Evolutionary conservation across 164 flowering plant genomes (phyloP), one percentile per base, ranked within the genome.

Genomic region (Brasenia schreberi): DNA sequence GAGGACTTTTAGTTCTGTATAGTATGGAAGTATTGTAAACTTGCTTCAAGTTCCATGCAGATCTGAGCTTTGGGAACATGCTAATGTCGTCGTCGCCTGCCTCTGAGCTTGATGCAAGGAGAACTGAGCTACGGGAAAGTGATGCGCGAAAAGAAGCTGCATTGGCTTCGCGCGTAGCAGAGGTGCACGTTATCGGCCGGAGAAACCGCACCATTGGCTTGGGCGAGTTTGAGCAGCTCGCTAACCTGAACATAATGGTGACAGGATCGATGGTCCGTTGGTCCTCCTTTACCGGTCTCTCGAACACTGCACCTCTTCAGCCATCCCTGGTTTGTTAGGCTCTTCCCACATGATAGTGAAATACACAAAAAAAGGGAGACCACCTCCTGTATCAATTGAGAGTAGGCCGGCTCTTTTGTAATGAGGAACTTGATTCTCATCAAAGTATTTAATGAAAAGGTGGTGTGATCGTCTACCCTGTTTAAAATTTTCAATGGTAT

Each of bases 211-310:
- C 98, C 0, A 92, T 89, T 64, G 91, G 98, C 5, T 79, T 82
- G 17, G 92, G 94, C 52, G 97, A 89, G 81, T 67, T 80, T 61
- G 88, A 83, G 64, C 96, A 85, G 66, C 74, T 92, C 11, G 53
- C 11, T 12, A 45, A 45, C 53, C 53, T 45, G 33, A 82, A 87
- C 77, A 75, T 87, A 42, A 75, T 85, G 70, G 90, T 83, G 62
- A 82, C 87, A 0, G 96, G 85, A 72, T 87, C 98, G 6, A 80
- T 92, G 5, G 83, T 92, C 52, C 85, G 98, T 3, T 92, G 98
- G 98, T 88, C 91, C 16, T 92, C 98, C 17, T 89, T 94, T 82
- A 89, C 97, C 0, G 73, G 82, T 72, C 76, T 91, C 61, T 79
- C 89, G 1, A 81, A 80, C 18, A 79, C 85, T 7, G 76, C 88